These are phyloP conservation scores for Crataegus laevigata DNA, from an alignment of 306 rosid species.

Conservation along the genomic window DNA sequence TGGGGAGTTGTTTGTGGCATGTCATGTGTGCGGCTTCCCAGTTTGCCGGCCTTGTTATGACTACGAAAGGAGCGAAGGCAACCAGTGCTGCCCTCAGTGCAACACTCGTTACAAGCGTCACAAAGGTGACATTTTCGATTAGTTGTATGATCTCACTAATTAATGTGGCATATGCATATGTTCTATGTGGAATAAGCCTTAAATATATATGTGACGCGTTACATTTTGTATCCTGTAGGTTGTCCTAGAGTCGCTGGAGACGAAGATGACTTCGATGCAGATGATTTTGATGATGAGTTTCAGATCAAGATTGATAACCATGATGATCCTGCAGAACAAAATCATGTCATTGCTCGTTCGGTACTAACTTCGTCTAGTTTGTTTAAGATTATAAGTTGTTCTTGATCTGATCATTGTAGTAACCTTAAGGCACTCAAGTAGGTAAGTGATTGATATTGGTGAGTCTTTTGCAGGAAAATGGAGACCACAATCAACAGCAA, in stretches of 20 bases:
- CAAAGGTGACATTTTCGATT: constrained; percentile 28
- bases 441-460: not conserved
- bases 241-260: constrained; percentile 87
- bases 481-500: constrained; percentile 34
- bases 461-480: constrained; percentile 53
- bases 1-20: constrained; percentile 74
- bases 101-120: constrained; percentile 84
- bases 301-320: constrained; percentile 39
- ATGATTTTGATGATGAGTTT: constrained; percentile 87
- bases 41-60: constrained; percentile 89
- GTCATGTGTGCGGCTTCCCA: constrained; percentile 76
- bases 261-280: constrained; percentile 73
- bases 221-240: constrained; percentile 25
- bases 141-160: not conserved
- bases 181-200: not conserved
- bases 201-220: not conserved
- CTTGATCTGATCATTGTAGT: not conserved
- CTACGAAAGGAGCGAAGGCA: constrained; percentile 91
- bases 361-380: constrained; percentile 19
- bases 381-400: not conserved
- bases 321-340: constrained; percentile 15
- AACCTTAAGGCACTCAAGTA: not conserved
- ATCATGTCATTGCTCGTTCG: constrained; percentile 27
- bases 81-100: constrained; percentile 84
- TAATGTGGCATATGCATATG: not conserved